Conservation (phyloP, 768 basidiomycete genomes). For the Pleurotus sapidus region DNA sequence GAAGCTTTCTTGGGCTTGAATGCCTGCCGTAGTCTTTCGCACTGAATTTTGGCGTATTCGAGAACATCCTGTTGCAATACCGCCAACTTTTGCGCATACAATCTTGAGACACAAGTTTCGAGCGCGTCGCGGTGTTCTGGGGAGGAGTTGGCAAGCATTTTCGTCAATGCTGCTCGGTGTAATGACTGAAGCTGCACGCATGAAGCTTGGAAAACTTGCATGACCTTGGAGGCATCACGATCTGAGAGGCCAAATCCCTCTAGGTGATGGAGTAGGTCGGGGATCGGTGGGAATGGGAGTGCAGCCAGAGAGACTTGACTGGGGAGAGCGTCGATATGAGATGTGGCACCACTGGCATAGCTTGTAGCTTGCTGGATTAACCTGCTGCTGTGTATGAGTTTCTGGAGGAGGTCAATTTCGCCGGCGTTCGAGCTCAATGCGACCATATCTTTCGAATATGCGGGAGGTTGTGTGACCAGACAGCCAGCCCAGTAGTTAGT, state of each 20-base stretch:
- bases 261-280: neutral
- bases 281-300: neutral
- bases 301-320: neutral
- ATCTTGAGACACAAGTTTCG: neutral
- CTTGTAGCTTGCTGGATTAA: neutral
- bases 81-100: neutral
- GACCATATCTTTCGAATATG: too few relatives aligned
- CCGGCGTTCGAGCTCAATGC: too few relatives aligned
- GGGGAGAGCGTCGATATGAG: too few relatives aligned
- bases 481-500: too few relatives aligned
- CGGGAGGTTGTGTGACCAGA: too few relatives aligned
- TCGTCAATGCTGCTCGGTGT: too few relatives aligned
- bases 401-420: neutral
- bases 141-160: too few relatives aligned
- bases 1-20: conserved; percentile 3
- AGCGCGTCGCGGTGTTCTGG: neutral
- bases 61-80: neutral
- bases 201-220: neutral
- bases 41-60: neutral
- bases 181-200: neutral
- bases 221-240: neutral
- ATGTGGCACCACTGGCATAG: too few relatives aligned
- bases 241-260: neutral
- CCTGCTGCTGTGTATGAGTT: neutral
- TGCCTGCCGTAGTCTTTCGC: neutral